Percentiles rank a stretch among this genome's conserved stretches.
phyloP scores from a whole-genome alignment of 495 filamentous ascomycete species.

The Aspergillus steynii region DNA sequence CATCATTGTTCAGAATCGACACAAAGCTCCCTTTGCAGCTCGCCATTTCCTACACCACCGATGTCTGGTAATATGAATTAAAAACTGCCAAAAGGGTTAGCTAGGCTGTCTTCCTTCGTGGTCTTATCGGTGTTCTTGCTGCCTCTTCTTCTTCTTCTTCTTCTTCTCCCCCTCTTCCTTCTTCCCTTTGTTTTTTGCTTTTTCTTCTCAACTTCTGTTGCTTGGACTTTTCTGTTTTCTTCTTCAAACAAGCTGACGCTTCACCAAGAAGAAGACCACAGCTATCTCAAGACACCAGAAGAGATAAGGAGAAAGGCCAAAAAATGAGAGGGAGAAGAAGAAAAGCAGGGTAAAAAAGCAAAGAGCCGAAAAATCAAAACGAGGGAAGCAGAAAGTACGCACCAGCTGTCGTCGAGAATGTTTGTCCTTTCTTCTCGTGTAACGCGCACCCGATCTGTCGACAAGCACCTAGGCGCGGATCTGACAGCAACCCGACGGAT shows the following conservation, averaged over 20 bases:
- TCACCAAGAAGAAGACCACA: not conserved
- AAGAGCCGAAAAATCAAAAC: constrained; percentile 8
- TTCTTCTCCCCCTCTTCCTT: constrained; percentile 8
- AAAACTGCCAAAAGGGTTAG: constrained; percentile 4
- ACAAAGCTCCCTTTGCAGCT: constrained; percentile 41
- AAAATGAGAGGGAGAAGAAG: not conserved
- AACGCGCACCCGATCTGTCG: constrained; percentile 33
- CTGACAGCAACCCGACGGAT: constrained; percentile 26
- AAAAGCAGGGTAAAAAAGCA: constrained; percentile 4
- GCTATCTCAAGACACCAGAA: not conserved
- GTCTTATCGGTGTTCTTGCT: not conserved
- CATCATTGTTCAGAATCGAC: constrained; percentile 53
- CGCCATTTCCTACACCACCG: constrained; percentile 34
- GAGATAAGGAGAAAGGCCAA: not conserved
- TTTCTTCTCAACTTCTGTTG: not conserved
- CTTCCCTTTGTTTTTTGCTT: constrained; percentile 5
- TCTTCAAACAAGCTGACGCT: not conserved
- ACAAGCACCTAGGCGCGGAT: constrained; percentile 33
- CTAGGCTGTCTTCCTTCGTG: not conserved
- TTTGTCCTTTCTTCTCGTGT: constrained; percentile 40
- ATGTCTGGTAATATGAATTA: constrained; percentile 20
- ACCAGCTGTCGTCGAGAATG: constrained; percentile 41
- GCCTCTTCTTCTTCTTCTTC: constrained; percentile 7
- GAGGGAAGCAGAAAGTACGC: constrained; percentile 26
- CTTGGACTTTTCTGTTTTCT: not conserved